Evolutionary conservation across 768 basidiomycete species (phyloP), one percentile per base, ranked within the genome.

Genomic region (Pulveroboletus frians): DNA sequence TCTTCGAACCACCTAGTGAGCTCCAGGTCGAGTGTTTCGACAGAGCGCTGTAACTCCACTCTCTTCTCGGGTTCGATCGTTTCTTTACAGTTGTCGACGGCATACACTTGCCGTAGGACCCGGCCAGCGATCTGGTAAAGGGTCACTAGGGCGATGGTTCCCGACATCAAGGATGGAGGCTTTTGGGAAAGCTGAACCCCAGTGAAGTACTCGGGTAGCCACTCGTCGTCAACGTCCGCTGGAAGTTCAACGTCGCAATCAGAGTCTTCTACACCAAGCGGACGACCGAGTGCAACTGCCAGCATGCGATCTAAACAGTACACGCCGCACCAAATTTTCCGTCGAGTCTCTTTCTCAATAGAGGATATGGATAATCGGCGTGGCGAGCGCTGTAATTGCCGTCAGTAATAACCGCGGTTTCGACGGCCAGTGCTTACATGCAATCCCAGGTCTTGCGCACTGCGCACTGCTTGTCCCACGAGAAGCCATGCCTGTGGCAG

Each of bases 291-390:
- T 13, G 91, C 85, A 45, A 94, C 80, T 20, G 92, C 92, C 17
- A 95, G 84, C 88, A 93, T 92, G 43, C 91, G 84, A 66, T 89
- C 92, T 43, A 95, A 73, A 21, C 83, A 84, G 61, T 95, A 95
- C 23, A 93, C 88, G 37, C 87, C 83, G 90, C 92, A 94, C 92
- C 92, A 94, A 43, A 93, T 85, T 70, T 93, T 92, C 53, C 85
- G 76, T 27, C 91, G 81, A 0, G 89, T 88, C 68, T 94, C 90
- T 68, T 92, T 94, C 67, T 94, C 89, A 35, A 88, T 78, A 32
- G 84, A 73, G 17, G 81, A 71, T 31, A 92, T 73, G 15, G 74
- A 62, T 39, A 93, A 75, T 39, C 88, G 80, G 43, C 85, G 80
- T 4, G 90, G 86, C 3, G 91, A 91, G 49, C 92, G 86, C 91